Conservation (phyloP, 2,329 filamentous ascomycete species). For the Raffaelea albimanens region DNA sequence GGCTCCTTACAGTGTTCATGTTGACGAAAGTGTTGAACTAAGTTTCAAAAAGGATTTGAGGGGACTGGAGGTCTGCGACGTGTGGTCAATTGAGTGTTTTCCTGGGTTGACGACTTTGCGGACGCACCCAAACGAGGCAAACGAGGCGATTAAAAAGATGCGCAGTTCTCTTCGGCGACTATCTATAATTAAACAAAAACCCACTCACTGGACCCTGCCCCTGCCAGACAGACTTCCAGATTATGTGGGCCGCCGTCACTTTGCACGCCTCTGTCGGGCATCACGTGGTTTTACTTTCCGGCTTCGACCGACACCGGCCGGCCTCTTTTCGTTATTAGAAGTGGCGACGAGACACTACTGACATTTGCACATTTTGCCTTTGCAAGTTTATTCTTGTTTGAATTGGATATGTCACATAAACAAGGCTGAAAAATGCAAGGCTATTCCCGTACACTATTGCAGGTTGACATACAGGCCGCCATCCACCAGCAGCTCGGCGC, state of each 20-base stretch:
- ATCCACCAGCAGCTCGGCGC: constrained; percentile 62
- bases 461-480: constrained; percentile 67
- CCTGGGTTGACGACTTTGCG: not conserved
- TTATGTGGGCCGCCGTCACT: not conserved
- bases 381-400: not conserved
- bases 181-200: too few species aligned
- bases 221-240: not conserved
- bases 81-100: not conserved
- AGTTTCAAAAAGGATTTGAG: not conserved
- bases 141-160: not conserved
- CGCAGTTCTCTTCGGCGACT: not conserved
- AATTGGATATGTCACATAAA: not conserved
- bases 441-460: constrained; percentile 26
- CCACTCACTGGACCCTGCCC: too few species aligned
- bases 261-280: not conserved
- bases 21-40: not conserved
- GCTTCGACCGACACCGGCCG: not conserved
- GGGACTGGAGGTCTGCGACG: not conserved
- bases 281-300: not conserved
- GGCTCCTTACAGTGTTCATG: not conserved
- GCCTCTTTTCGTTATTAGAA: not conserved
- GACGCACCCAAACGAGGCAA: not conserved
- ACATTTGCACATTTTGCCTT: too few species aligned
- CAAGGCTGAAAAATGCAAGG: not conserved
- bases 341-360: too few species aligned